phyloP scores from a whole-genome alignment of 371 early-diverging fungal species.

The Mortierella sp. region DNA sequence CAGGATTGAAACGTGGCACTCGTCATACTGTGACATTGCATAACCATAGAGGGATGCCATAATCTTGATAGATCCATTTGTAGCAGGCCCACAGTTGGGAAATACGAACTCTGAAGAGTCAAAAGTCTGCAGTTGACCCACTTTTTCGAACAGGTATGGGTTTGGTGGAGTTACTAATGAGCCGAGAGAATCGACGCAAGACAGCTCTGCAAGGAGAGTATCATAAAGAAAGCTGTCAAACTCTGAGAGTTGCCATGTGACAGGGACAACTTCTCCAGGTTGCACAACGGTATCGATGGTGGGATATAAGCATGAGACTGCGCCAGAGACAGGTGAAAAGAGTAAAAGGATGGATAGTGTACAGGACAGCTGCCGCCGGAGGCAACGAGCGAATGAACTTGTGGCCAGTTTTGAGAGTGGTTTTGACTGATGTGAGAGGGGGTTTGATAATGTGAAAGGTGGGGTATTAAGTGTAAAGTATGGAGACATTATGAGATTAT shows the following conservation, averaged over 20 bases:
- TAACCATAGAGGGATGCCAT: not conserved
- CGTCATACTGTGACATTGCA: not conserved
- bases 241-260: constrained; percentile 25
- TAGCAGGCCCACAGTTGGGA: constrained; percentile 27
- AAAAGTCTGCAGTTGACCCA: not conserved
- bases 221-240: constrained; percentile 18
- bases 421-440: not conserved
- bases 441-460: not conserved
- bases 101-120: not conserved
- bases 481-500: too few relatives aligned
- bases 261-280: constrained; percentile 9
- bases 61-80: constrained; percentile 13
- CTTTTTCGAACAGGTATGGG: not conserved
- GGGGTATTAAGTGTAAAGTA: not conserved
- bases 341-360: constrained; percentile 8
- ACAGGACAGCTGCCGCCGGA: not conserved
- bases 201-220: constrained; percentile 25
- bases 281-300: not conserved
- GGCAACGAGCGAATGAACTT: not conserved
- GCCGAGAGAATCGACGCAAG: constrained; percentile 28
- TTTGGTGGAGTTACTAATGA: constrained; percentile 2
- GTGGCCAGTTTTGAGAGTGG: not conserved
- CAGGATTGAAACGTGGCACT: constrained; percentile 1
- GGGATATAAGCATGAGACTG: constrained; percentile 22
- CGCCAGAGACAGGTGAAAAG: constrained; percentile 5